Evolutionary conservation across 352 stramenopile species (phyloP).

Genomic region (Phytopythium delawarense): DNA sequence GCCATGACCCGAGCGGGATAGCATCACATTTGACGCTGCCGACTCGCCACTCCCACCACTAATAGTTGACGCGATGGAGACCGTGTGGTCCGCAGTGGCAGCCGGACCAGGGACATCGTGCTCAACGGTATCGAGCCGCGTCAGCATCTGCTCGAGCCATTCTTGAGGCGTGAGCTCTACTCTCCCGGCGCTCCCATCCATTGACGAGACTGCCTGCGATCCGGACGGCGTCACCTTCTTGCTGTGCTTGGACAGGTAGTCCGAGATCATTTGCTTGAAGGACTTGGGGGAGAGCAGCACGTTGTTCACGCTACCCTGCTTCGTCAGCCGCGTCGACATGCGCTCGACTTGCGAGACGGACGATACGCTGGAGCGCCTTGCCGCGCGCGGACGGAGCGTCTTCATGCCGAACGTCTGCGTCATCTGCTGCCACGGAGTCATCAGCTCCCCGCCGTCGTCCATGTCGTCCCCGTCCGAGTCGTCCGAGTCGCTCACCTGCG

Average conservation of each 20-base stretch:
- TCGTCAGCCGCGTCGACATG: conserved; percentile 28
- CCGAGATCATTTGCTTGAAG: conserved; percentile 56
- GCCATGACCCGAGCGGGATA: not conserved
- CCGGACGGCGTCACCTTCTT: conserved; percentile 63
- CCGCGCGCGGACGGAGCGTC: conserved; percentile 20
- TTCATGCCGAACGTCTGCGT: conserved; percentile 81
- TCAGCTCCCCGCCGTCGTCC: conserved; percentile 71
- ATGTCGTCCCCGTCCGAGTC: conserved; percentile 73
- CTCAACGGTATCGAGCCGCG: conserved; percentile 21
- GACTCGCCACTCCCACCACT: not conserved
- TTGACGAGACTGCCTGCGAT: conserved; percentile 4
- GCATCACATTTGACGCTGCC: not conserved
- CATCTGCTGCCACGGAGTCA: conserved; percentile 85
- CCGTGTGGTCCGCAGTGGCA: not conserved
- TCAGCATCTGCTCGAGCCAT: conserved; percentile 24
- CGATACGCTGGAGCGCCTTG: conserved; percentile 58
- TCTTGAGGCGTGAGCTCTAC: conserved; percentile 29
- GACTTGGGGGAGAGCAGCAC: conserved; percentile 43
- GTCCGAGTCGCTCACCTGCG: conserved; percentile 79
- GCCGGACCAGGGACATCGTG: conserved; percentile 9
- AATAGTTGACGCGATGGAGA: not conserved
- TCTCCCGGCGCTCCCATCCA: conserved; percentile 8
- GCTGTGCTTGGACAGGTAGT: conserved; percentile 59
- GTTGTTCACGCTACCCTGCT: conserved; percentile 44
- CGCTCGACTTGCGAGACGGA: conserved; percentile 61